Conservation (phyloP, 768 basidiomycete species). For the Lyophyllum decastes region DNA sequence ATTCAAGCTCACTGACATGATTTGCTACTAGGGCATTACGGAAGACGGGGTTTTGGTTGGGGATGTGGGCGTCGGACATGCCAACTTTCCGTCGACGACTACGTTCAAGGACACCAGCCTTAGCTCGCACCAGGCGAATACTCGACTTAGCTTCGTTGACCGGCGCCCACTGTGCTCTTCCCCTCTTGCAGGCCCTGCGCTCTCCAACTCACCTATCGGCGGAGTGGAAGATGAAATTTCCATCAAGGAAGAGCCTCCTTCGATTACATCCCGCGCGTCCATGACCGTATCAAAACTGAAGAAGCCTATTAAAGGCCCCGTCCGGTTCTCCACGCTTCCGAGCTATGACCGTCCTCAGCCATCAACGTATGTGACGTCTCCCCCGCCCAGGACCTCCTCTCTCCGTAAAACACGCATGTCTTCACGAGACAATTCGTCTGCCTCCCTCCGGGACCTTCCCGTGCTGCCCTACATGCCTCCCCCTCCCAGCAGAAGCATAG, state of each 20-base stretch:
- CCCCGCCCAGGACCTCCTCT: background rate
- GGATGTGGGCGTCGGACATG: background rate
- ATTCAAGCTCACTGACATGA: background rate
- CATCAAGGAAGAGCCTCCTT: background rate
- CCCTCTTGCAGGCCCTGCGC: slow-evolving; percentile 40
- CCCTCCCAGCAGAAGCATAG: background rate
- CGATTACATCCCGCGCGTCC: background rate
- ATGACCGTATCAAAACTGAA: background rate
- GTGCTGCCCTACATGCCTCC: background rate
- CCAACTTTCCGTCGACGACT: background rate
- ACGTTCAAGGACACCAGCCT: background rate
- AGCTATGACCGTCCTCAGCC: background rate
- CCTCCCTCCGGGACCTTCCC: background rate
- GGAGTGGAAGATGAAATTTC: background rate
- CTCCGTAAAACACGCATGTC: background rate
- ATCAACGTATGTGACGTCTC: background rate
- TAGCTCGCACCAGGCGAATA: slow-evolving; percentile 12
- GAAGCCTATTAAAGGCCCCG: slow-evolving; percentile 1
- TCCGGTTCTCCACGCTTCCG: slow-evolving; percentile 7
- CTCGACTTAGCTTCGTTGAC: slow-evolving; percentile 6
- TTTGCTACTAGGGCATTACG: background rate
- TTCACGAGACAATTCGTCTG: background rate
- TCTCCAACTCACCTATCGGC: slow-evolving; percentile 20
- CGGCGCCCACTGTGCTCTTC: slow-evolving; percentile 41
- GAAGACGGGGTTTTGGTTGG: background rate